Percentiles rank a stretch among this genome's conserved stretches.
Evolutionary conservation across 129 eudicot genomes (phyloP).

Genomic region (Artemisia tridentata): DNA sequence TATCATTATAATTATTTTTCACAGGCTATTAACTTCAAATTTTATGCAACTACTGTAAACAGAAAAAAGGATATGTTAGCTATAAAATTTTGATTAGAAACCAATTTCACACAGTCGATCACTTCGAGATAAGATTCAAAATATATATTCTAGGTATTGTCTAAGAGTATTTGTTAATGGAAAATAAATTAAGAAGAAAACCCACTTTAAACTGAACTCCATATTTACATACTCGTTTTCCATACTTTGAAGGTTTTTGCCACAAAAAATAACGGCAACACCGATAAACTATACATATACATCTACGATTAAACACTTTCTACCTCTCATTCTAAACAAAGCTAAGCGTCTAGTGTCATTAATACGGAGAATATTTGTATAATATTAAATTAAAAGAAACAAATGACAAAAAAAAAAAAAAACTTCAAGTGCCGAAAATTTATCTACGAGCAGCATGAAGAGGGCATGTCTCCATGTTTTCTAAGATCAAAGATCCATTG

Average conservation of each 20-base stretch:
- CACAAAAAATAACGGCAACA: constrained; percentile 14
- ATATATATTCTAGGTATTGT: too few relatives aligned
- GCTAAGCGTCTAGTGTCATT: neutral
- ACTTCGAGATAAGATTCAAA: too few relatives aligned
- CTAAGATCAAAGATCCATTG: constrained; percentile 10
- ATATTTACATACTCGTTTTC: constrained; percentile 20
- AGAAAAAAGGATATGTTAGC: too few relatives aligned
- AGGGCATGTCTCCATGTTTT: neutral
- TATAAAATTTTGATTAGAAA: too few relatives aligned
- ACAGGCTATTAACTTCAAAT: too few relatives aligned
- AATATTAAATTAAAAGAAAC: neutral
- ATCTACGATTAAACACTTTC: constrained; percentile 6
- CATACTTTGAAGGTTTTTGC: constrained; percentile 1
- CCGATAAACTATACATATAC: neutral
- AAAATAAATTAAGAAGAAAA: neutral
- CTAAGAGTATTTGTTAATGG: neutral
- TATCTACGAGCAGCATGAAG: constrained; percentile 19
- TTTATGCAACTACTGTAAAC: too few relatives aligned
- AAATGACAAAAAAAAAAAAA: neutral
- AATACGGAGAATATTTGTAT: neutral
- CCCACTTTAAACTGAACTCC: constrained; percentile 11
- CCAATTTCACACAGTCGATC: too few relatives aligned
- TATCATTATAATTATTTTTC: too few relatives aligned
- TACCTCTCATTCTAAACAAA: constrained; percentile 34
- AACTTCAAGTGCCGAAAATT: neutral